Evolutionary conservation across 139 green algal species (phyloP).

Genomic region (Asterochloris sp.): DNA sequence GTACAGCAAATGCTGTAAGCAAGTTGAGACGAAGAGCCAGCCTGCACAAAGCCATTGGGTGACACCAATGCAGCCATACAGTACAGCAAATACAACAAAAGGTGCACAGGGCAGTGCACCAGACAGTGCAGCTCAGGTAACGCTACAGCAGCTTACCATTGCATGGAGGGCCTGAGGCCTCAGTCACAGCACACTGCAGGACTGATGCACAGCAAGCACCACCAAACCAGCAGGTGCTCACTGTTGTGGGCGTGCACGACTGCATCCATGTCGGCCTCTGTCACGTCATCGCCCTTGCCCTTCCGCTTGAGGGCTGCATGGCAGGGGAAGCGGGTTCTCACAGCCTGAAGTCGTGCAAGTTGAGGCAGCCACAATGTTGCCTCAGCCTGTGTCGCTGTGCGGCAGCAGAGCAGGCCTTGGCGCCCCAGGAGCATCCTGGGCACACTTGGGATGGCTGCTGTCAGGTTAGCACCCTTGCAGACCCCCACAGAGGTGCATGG

Average conservation of each 20-base stretch:
- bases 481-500: too few species aligned
- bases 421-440: too few species aligned
- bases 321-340: neutral
- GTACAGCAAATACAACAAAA: too few species aligned
- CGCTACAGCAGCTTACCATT: neutral
- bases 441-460: too few species aligned
- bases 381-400: neutral
- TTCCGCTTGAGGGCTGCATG: conserved; percentile 84
- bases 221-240: conserved; percentile 24
- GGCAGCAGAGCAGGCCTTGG: neutral
- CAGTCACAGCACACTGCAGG: too few species aligned
- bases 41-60: neutral
- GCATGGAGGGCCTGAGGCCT: neutral
- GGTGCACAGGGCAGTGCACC: too few species aligned
- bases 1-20: neutral
- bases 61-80: too few species aligned
- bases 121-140: neutral
- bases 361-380: neutral
- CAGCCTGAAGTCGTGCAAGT: neutral
- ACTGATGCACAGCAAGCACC: neutral
- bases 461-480: too few species aligned
- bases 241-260: conserved; percentile 88
- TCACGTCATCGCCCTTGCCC: conserved; percentile 88
- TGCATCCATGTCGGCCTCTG: conserved; percentile 85
- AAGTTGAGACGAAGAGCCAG: neutral